Conservation (phyloP, 23 red algal genomes). For the Cyanidiococcus yangmingshanensis region DNA sequence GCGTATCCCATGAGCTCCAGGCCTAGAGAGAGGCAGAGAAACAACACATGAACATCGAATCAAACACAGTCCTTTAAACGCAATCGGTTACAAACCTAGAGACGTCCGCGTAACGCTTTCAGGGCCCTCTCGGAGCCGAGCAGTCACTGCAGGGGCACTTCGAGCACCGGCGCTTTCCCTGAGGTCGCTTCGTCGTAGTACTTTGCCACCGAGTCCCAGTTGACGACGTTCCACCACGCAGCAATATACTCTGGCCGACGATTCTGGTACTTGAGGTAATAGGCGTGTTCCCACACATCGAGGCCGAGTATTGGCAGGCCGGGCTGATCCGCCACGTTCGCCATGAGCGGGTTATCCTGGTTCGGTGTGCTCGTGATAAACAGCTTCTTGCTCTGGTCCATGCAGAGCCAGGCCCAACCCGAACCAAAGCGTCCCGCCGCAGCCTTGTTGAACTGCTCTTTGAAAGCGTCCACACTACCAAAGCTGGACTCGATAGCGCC, state of each 20-base stretch:
- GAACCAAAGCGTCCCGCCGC: slow-evolving; percentile 77
- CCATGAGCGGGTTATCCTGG: slow-evolving; percentile 97
- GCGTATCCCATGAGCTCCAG: too few species aligned
- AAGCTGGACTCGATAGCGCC: slow-evolving; percentile 60
- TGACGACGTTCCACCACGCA: slow-evolving; percentile 98
- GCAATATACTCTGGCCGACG: slow-evolving; percentile 68
- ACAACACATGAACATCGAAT: too few species aligned
- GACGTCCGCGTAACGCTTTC: background rate
- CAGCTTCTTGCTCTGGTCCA: slow-evolving; percentile 46
- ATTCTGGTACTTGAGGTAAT: slow-evolving; percentile 94
- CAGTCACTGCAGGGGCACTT: slow-evolving; percentile 60
- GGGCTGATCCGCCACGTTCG: slow-evolving; percentile 48
- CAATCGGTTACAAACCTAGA: background rate
- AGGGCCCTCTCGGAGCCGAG: background rate
- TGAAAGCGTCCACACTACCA: slow-evolving; percentile 68
- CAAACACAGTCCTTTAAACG: background rate
- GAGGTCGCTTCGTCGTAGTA: slow-evolving; percentile 51
- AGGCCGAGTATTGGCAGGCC: slow-evolving; percentile 32
- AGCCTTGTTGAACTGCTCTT: slow-evolving; percentile 56
- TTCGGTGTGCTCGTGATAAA: slow-evolving; percentile 78
- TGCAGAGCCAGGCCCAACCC: slow-evolving; percentile 90
- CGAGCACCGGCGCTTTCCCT: slow-evolving; percentile 63
- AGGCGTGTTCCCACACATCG: slow-evolving; percentile 43
- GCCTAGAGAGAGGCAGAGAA: too few species aligned
- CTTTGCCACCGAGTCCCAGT: slow-evolving; percentile 83